phyloP scores from a whole-genome alignment of 1,284 basidiomycete species.

The Ceratobasidium sp. region DNA sequence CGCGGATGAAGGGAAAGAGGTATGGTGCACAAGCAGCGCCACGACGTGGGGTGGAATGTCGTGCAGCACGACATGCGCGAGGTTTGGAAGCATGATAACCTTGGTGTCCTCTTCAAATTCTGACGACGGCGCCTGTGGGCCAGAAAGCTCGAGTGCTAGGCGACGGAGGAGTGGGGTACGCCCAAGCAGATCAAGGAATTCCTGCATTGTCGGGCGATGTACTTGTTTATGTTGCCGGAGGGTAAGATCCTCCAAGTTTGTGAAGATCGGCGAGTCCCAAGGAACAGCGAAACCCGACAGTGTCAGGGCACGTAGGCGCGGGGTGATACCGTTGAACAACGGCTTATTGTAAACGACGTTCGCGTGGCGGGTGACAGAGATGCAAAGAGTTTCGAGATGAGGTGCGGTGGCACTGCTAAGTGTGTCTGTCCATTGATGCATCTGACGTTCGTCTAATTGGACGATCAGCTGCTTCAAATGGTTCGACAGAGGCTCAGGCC shows the following conservation, averaged over 20 bases:
- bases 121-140: conserved; percentile 26
- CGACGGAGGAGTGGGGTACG: conserved; percentile 32
- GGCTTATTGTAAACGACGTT: conserved; percentile 18
- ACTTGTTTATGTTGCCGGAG: conserved; percentile 31
- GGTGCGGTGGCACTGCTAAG: conserved; percentile 22
- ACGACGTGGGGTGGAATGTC: conserved; percentile 42
- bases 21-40: conserved; percentile 38
- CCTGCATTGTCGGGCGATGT: conserved; percentile 26
- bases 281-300: conserved; percentile 35
- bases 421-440: conserved; percentile 34
- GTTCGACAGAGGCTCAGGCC: conserved; percentile 29
- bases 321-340: conserved; percentile 27
- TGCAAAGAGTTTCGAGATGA: conserved; percentile 39
- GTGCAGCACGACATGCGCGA: conserved; percentile 32
- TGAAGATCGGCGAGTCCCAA: conserved; percentile 38
- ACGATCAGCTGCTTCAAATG: conserved; percentile 30
- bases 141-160: conserved; percentile 37
- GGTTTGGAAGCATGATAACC: conserved; percentile 12
- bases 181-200: conserved; percentile 23
- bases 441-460: conserved; percentile 34
- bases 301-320: conserved; percentile 26
- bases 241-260: conserved; percentile 29
- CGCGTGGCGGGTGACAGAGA: conserved; percentile 38
- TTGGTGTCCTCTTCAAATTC: conserved; percentile 30
- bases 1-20: conserved; percentile 25